phyloP scores from a whole-genome alignment of 2,329 filamentous ascomycete genomes.

The Ustilaginoidea virens region DNA sequence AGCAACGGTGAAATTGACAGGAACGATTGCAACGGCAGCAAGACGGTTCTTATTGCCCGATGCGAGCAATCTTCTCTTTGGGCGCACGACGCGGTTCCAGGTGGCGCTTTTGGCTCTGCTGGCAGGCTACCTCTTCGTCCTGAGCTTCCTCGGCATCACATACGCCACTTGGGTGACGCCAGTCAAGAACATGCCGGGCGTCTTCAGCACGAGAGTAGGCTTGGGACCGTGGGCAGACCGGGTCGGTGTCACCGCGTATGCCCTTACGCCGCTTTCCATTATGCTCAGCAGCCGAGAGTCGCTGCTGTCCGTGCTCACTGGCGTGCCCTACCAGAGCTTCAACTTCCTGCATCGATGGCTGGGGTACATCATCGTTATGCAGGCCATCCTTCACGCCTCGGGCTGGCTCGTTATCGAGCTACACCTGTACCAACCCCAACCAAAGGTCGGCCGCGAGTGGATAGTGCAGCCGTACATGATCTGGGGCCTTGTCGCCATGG shows the following conservation, averaged over 20 bases:
- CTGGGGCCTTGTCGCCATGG: constrained; percentile 57
- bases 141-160: constrained; percentile 51
- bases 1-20: constrained; percentile 14
- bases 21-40: constrained; percentile 21
- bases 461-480: constrained; percentile 53
- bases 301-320: constrained; percentile 52
- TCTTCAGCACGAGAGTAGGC: constrained; percentile 48
- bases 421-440: constrained; percentile 57
- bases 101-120: constrained; percentile 44
- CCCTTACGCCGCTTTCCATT: constrained; percentile 55
- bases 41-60: constrained; percentile 44
- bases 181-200: constrained; percentile 35
- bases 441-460: constrained; percentile 37
- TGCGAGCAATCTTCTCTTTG: constrained; percentile 41
- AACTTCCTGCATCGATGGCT: constrained; percentile 67
- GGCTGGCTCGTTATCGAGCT: constrained; percentile 54
- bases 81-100: constrained; percentile 52
- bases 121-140: constrained; percentile 47
- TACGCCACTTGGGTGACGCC: constrained; percentile 59
- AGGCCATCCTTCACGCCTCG: constrained; percentile 54
- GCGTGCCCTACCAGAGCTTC: constrained; percentile 62
- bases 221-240: constrained; percentile 56
- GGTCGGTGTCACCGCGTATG: constrained; percentile 56
- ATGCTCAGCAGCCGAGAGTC: constrained; percentile 55
- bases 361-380: constrained; percentile 56